A percentile compares a stretch with the other conserved stretches of the same genome.
Evolutionary conservation across 208 protist species (phyloP).

Genomic region (Novymonas esmeraldas): DNA sequence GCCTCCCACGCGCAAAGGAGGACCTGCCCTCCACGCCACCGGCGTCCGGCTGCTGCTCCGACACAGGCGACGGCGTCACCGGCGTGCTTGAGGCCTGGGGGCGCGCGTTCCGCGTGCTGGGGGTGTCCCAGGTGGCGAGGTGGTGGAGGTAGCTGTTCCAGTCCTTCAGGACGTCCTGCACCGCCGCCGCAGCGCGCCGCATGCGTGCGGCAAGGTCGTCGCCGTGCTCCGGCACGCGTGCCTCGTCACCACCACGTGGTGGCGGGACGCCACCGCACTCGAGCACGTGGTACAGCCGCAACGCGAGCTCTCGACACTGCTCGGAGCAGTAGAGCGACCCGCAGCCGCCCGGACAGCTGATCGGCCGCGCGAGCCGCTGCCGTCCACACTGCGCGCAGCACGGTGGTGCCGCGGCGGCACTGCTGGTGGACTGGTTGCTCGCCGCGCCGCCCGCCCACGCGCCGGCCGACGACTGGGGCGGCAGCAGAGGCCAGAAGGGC

Average conservation of each 20-base stretch:
- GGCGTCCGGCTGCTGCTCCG: too few species aligned
- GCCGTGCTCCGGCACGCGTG: background rate
- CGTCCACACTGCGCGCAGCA: conserved; percentile 20
- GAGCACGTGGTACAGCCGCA: conserved; percentile 44
- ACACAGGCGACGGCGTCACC: background rate
- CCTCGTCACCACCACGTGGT: background rate
- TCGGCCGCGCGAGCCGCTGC: conserved; percentile 1
- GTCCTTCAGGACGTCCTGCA: conserved; percentile 20
- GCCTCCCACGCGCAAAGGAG: background rate
- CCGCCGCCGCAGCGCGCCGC: conserved; percentile 14
- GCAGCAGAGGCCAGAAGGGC: conserved; percentile 23
- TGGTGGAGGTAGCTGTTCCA: conserved; percentile 22
- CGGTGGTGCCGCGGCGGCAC: background rate
- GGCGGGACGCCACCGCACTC: conserved; percentile 33
- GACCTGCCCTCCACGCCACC: background rate
- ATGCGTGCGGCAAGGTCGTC: conserved; percentile 9
- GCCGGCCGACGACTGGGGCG: background rate
- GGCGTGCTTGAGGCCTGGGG: background rate
- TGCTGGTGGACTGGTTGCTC: conserved; percentile 3
- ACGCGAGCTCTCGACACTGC: conserved; percentile 36
- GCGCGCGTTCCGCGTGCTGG: conserved; percentile 9
- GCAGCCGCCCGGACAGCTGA: conserved; percentile 33
- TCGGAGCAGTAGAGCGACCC: conserved; percentile 45
- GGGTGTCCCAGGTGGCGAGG: conserved; percentile 18
- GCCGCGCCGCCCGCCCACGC: background rate